Percentiles rank a stretch among this genome's conserved stretches.
These are phyloP conservation scores for Circinella umbellata DNA, from an alignment of 371 early-diverging fungal genomes.

Conservation along the genomic window DNA sequence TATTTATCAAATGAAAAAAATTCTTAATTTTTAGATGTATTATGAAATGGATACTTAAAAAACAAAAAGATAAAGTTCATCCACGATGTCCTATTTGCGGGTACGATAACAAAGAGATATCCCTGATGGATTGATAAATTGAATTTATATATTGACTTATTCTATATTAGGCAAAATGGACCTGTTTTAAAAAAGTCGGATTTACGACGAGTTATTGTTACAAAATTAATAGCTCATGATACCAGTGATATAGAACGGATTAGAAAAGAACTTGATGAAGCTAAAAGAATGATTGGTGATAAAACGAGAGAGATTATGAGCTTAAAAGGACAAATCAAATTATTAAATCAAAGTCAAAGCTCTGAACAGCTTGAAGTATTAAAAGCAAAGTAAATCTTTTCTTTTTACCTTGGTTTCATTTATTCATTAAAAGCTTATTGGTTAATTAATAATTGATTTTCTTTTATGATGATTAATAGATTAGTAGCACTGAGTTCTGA, in stretches of 20 bases:
- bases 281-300: background rate
- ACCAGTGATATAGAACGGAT: conserved; percentile 13
- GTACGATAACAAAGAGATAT: background rate
- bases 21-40: background rate
- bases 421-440: background rate
- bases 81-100: conserved; percentile 13
- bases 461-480: background rate
- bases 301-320: background rate
- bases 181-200: background rate
- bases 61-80: conserved; percentile 1
- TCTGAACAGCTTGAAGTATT: background rate
- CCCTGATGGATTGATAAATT: too few species aligned
- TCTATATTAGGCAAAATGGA: background rate
- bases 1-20: background rate
- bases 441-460: background rate
- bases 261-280: conserved; percentile 5
- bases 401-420: background rate
- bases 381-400: background rate
- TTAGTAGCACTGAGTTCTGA: background rate
- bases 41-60: background rate
- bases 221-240: conserved; percentile 9
- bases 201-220: conserved; percentile 2
- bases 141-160: too few species aligned
- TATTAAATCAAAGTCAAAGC: background rate
- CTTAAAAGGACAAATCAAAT: background rate